A percentile compares a stretch with the other conserved stretches of the same genome.
Conservation (phyloP, 2,329 filamentous ascomycete genomes). For the Aspergillus sclerotialis region DNA sequence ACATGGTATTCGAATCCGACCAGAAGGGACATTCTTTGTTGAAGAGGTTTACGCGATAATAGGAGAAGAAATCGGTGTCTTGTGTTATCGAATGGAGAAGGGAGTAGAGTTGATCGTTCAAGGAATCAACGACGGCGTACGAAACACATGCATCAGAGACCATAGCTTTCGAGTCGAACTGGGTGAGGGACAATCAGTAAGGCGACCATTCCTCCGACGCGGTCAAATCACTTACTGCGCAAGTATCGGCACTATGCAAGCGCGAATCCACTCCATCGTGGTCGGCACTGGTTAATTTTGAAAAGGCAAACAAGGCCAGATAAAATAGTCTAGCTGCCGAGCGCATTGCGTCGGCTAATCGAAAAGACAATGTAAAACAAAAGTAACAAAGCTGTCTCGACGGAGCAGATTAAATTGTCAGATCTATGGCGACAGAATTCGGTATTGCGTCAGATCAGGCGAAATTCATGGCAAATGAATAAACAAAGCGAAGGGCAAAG, state of each 20-base stretch:
- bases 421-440: neutral
- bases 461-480: neutral
- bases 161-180: constrained; percentile 84
- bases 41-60: constrained; percentile 92
- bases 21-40: constrained; percentile 95
- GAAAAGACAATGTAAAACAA: neutral
- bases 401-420: neutral
- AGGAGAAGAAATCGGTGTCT: constrained; percentile 94
- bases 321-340: constrained; percentile 52
- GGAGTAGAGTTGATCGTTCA: constrained; percentile 72
- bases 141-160: constrained; percentile 93
- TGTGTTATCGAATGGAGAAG: constrained; percentile 72
- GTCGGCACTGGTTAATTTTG: constrained; percentile 43
- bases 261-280: constrained; percentile 33
- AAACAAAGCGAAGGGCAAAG: neutral
- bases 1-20: constrained; percentile 88
- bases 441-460: neutral
- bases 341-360: constrained; percentile 38
- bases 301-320: constrained; percentile 55
- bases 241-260: constrained; percentile 39
- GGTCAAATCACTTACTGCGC: constrained; percentile 44
- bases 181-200: constrained; percentile 14
- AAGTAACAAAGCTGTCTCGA: neutral
- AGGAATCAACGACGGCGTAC: constrained; percentile 77
- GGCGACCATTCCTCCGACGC: constrained; percentile 11